Evolutionary conservation across 108 stramenopile genomes (phyloP).

Genomic region (Pseudonitzschia multiseries): DNA sequence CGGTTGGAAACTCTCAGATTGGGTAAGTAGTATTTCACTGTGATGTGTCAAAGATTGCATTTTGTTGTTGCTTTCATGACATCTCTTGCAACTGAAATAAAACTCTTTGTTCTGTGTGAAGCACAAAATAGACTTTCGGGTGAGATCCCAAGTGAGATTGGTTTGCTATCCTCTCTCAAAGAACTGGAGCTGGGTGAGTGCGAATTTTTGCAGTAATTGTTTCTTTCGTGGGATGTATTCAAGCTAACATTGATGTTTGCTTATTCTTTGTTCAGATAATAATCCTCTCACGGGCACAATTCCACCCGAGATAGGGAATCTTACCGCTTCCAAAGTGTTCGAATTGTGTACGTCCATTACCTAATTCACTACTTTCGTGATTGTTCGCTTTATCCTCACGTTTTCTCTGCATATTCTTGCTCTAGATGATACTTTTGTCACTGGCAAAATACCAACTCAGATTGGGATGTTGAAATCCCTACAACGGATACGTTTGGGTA

Average conservation of each 20-base stretch:
- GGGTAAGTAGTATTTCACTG: not conserved
- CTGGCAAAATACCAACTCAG: not conserved
- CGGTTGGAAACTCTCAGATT: not conserved
- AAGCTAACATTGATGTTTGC: not conserved
- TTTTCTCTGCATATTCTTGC: too few relatives aligned
- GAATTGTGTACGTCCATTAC: too few relatives aligned
- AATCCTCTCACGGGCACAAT: not conserved
- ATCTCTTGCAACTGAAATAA: not conserved
- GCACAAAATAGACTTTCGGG: conserved; percentile 27
- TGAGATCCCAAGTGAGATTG: conserved; percentile 27
- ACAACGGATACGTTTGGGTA: not conserved
- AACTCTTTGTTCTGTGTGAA: not conserved
- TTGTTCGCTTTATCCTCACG: too few relatives aligned
- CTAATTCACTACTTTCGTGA: too few relatives aligned
- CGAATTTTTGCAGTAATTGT: too few relatives aligned
- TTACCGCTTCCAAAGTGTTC: not conserved
- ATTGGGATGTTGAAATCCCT: not conserved
- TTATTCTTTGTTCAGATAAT: not conserved
- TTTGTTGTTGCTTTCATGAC: not conserved
- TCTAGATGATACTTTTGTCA: too few relatives aligned
- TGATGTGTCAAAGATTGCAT: too few relatives aligned
- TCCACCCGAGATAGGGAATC: not conserved
- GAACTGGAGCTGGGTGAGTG: not conserved
- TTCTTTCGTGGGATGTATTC: too few relatives aligned
- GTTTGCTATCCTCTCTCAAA: conserved; percentile 20